Evolutionary conservation across 116 monocot species (phyloP), one percentile per base, ranked within the genome.

Genomic region (Zostera marina): DNA sequence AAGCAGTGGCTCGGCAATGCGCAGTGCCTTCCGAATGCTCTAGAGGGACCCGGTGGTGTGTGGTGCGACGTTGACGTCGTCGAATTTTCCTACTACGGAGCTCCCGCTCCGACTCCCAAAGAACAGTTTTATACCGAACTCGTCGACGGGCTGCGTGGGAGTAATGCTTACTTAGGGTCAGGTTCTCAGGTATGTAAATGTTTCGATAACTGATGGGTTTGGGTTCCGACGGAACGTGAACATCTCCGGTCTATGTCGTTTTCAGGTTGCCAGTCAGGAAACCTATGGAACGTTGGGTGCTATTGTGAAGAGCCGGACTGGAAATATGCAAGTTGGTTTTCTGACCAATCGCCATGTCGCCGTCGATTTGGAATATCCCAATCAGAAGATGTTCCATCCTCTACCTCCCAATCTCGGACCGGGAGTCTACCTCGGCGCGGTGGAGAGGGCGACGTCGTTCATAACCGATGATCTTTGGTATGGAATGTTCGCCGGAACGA

Each of bases 11-110:
- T 99, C 52, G 74, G 67, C 52, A 66, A 78, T 20, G 71, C 54
- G 13, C 99, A 99, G 32, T 99, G 91, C 56, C 74, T 99, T 45
- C 99, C 99, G 51, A 62, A 83, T 67, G 71, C 73, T 11, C 81
- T 99, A 61, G 99, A 99, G 99, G 99, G 99, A 22, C 91, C 99
- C n/a, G 99, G 99, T 22, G 99, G 91, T 52, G 87, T 99, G 13
- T 99, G 99, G 99, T 99, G 99, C 79, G 99, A 99, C 66, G 99
- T 99, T 13, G 99, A 99, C 73, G 91, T 99, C 66, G 83, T 99
- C 47, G 99, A 99, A 54, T 99, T 99, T 60, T 99, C 99, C 5
- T 99, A 99, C 53, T 91, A 99, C 55, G 99, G 99, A 42, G 91
- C 86, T 52, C 91, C 99, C 10, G 83, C 87, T 45, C 75, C 76